Conservation (phyloP, 2,329 filamentous ascomycete species). For the Microdochium bolleyi region DNA sequence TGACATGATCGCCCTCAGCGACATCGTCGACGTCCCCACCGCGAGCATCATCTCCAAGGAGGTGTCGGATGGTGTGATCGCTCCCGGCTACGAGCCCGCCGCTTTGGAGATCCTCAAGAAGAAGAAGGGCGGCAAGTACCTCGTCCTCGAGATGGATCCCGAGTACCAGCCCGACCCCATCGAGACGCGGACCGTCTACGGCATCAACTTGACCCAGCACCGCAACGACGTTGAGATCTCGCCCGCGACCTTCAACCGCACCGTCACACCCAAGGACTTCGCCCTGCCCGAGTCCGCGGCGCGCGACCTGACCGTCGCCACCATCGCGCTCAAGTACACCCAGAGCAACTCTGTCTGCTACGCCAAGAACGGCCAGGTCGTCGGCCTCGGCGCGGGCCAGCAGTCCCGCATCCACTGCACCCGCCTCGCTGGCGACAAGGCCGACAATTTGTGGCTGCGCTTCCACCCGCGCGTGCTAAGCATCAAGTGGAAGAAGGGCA, state of each 20-base stretch:
- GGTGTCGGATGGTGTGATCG: slow-evolving; percentile 94
- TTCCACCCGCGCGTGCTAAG: slow-evolving; percentile 85
- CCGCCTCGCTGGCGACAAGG: slow-evolving; percentile 92
- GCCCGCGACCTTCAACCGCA: slow-evolving; percentile 74
- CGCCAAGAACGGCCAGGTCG: slow-evolving; percentile 83
- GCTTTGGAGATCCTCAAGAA: slow-evolving; percentile 88
- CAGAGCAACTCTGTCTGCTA: slow-evolving; percentile 99
- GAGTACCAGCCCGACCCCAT: slow-evolving; percentile 73
- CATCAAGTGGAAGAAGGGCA: slow-evolving; percentile 96
- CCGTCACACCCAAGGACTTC: slow-evolving; percentile 80
- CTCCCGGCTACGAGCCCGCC: slow-evolving; percentile 75
- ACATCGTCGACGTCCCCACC: slow-evolving; percentile 83
- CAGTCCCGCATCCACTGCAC: slow-evolving; percentile 99
- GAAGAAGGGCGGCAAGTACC: slow-evolving; percentile 97
- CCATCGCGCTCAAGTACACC: slow-evolving; percentile 96
- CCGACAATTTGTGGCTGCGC: slow-evolving; percentile 99
- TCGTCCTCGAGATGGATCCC: slow-evolving; percentile 90
- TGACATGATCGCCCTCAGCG: slow-evolving; percentile 88
- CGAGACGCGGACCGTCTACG: slow-evolving; percentile 85
- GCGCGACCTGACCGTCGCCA: slow-evolving; percentile 87
- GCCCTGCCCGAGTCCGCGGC: slow-evolving; percentile 72
- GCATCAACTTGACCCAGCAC: slow-evolving; percentile 79
- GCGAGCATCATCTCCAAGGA: slow-evolving; percentile 97
- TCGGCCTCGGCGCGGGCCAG: slow-evolving; percentile 92
- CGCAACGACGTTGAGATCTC: slow-evolving; percentile 88